These are phyloP conservation scores for Anisodus tanguticus DNA, from an alignment of 257 asterid species.

Conservation along the genomic window DNA sequence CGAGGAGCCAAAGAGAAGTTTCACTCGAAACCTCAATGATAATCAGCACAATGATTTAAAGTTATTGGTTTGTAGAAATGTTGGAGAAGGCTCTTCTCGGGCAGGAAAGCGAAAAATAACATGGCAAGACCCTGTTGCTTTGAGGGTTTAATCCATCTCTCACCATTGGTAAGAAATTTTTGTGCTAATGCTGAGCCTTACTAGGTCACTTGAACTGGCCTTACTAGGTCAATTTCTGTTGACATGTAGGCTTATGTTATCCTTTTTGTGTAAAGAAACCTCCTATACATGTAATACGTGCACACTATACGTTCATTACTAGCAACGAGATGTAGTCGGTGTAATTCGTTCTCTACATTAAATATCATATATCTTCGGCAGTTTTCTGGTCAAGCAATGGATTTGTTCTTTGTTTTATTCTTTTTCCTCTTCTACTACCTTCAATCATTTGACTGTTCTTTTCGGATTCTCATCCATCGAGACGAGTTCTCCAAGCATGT, in stretches of 20 bases:
- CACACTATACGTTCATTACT: background rate
- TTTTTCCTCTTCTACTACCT: background rate
- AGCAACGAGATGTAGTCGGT: constrained; percentile 7
- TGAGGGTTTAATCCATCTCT: constrained; percentile 61
- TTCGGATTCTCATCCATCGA: constrained; percentile 27
- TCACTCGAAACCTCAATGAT: constrained; percentile 50
- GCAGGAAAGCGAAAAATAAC: constrained; percentile 77
- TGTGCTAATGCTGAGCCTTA: background rate
- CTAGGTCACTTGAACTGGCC: background rate
- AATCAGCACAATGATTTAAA: constrained; percentile 70
- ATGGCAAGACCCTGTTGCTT: constrained; percentile 91
- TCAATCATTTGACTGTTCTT: background rate
- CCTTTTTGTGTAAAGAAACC: background rate
- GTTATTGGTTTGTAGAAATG: constrained; percentile 66
- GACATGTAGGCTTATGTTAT: background rate
- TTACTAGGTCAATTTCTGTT: constrained; percentile 1
- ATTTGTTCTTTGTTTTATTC: background rate
- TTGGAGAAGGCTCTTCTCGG: constrained; percentile 69
- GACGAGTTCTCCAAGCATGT: background rate
- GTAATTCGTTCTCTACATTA: background rate
- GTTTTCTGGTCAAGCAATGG: background rate
- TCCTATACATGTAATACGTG: background rate
- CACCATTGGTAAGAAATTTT: background rate
- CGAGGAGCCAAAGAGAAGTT: constrained; percentile 52
- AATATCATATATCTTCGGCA: background rate